Evolutionary conservation across 257 asterid genomes (phyloP), one percentile per base, ranked within the genome.

Genomic region (Cinchona pubescens): DNA sequence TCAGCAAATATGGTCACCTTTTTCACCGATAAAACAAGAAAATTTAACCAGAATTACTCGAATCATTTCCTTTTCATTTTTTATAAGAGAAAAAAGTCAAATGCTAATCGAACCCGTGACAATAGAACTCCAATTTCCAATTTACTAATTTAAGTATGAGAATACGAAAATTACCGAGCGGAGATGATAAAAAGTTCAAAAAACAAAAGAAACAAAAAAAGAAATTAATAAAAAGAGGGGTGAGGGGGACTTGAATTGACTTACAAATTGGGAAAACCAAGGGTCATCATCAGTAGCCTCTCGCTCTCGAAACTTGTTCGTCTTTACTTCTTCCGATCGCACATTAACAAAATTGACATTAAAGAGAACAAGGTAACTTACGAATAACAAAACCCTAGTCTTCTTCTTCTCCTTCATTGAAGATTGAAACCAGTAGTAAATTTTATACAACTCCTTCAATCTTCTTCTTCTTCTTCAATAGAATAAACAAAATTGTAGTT

Each of bases 211-310:
- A 7, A 72, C n/a, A 51, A 0, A 62, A 61, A 40, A n/a, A 51
- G 45, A 40, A 40, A 40, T 40, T 40, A 40, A 19, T 19, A 14
- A 43, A 42, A 19, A 49, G 73, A 29, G 2, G 63, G 40, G 43
- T n/a, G n/a, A n/a, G n/a, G n/a, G n/a, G n/a, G n/a, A n/a, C n/a
- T n/a, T n/a, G n/a, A n/a, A n/a, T n/a, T n/a, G 40, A 76, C 96
- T 76, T 84, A 95, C 99, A 91, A 82, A 88, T 90, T 87, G 78
- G 98, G 98, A 77, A 87, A 91, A 77, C 96, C 96, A 59, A 89
- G 86, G 79, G 96, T n/a, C 84, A 75, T 95, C 99, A 83, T 95
- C 99, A 67, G 89, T 83, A 62, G 98, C 98, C 87, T 91, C 91
- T 45, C 99, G 98, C 80, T 91, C 92, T 30, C 97, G 92, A 82